These are phyloP conservation scores for Herpetomonas samuelpessoai DNA, from an alignment of 208 protist species.

Conservation along the genomic window DNA sequence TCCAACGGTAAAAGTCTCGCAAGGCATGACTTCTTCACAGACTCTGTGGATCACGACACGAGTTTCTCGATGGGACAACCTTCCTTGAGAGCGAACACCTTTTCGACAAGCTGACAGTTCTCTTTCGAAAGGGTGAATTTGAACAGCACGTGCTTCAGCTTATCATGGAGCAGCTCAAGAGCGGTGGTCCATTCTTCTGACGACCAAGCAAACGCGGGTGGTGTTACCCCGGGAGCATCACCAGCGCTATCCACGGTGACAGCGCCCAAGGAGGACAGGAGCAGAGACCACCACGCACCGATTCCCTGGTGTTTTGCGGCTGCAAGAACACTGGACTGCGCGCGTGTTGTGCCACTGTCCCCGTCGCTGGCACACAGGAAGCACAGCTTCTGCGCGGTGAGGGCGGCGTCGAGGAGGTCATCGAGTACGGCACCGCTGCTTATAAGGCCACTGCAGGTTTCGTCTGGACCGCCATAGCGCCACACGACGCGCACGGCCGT, in stretches of 20 bases:
- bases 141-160: constrained; percentile 1
- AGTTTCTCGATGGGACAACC: too few relatives aligned
- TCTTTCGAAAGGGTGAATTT: background rate
- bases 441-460: constrained; percentile 1
- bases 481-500: constrained; percentile 6
- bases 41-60: too few relatives aligned
- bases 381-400: background rate
- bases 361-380: background rate
- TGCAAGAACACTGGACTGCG: too few relatives aligned
- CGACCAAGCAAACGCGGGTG: background rate
- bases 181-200: background rate
- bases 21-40: too few relatives aligned
- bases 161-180: background rate
- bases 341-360: background rate
- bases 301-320: too few relatives aligned
- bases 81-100: too few relatives aligned
- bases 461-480: constrained; percentile 5
- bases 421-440: constrained; percentile 1
- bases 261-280: background rate
- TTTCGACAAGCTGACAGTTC: too few relatives aligned
- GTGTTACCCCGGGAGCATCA: too few relatives aligned
- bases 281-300: constrained; percentile 1
- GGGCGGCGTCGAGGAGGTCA: constrained; percentile 3
- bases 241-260: too few relatives aligned
- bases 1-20: too few relatives aligned